Conservation (phyloP, 2,329 filamentous ascomycete genomes). For the Fusarium sororula region DNA sequence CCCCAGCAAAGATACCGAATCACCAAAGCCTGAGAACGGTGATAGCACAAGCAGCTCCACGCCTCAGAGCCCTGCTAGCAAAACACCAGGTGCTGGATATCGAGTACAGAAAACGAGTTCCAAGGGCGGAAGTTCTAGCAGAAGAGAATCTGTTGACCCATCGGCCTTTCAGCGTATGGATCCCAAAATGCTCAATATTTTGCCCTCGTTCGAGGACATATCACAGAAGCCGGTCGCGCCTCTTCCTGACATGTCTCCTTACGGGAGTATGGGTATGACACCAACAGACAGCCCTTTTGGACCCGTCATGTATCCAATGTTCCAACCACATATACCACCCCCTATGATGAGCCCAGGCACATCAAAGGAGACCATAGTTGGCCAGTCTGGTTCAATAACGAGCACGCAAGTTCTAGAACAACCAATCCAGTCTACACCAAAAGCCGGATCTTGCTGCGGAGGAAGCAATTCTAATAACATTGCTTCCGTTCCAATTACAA, state of each 20-base stretch:
- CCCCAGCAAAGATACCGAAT: slow-evolving; percentile 41
- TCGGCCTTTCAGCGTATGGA: slow-evolving; percentile 62
- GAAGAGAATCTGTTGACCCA: slow-evolving; percentile 62
- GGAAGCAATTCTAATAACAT: slow-evolving; percentile 15
- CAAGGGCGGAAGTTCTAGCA: slow-evolving; percentile 45
- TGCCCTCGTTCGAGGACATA: slow-evolving; percentile 47
- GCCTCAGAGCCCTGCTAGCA: slow-evolving; percentile 45
- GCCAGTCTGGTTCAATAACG: slow-evolving; percentile 25
- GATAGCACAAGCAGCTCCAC: slow-evolving; percentile 36
- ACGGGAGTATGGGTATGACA: slow-evolving; percentile 43
- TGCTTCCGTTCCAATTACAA: slow-evolving; percentile 14
- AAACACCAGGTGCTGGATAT: slow-evolving; percentile 47
- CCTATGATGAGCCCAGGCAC: slow-evolving; percentile 30
- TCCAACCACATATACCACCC: slow-evolving; percentile 44
- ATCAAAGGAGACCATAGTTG: slow-evolving; percentile 33
- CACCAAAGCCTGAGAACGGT: slow-evolving; percentile 40
- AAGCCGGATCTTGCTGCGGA: slow-evolving; percentile 51
- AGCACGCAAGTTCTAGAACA: slow-evolving; percentile 33
- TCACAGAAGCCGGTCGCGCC: slow-evolving; percentile 39
- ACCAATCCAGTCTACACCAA: slow-evolving; percentile 20
- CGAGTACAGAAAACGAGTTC: slow-evolving; percentile 57
- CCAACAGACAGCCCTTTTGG: slow-evolving; percentile 39
- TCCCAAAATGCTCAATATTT: slow-evolving; percentile 60
- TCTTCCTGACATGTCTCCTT: slow-evolving; percentile 40
- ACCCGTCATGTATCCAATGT: slow-evolving; percentile 46